Evolutionary conservation across 1,284 basidiomycete species (phyloP).

Genomic region (Athelia sp.): DNA sequence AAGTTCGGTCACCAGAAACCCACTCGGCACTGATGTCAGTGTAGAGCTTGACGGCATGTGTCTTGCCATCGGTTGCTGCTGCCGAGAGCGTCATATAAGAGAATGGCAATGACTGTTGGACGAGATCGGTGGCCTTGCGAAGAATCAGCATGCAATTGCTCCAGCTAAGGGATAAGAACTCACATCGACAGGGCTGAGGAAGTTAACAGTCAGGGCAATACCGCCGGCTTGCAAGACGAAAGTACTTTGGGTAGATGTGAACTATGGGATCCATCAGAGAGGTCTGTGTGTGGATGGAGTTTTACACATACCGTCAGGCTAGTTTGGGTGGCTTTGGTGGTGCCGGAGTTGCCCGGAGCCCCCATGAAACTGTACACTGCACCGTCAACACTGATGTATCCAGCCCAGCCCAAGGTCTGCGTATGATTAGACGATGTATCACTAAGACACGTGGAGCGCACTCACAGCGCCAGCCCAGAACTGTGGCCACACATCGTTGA

Average conservation of each 20-base stretch:
- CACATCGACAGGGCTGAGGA: conserved; percentile 65
- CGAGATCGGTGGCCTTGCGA: conserved; percentile 16
- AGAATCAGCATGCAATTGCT: not conserved
- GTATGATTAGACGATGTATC: not conserved
- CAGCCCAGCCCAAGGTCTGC: conserved; percentile 64
- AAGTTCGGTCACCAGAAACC: conserved; percentile 28
- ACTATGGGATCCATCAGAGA: conserved; percentile 28
- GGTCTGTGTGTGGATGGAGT: not conserved
- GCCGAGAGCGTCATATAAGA: conserved; percentile 35
- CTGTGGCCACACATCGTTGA: conserved; percentile 59
- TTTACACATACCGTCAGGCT: conserved; percentile 37
- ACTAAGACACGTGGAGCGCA: conserved; percentile 2
- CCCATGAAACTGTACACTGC: conserved; percentile 59
- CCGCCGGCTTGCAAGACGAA: conserved; percentile 58
- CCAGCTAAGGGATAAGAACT: conserved; percentile 3
- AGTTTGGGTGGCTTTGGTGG: conserved; percentile 50
- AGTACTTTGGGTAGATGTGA: conserved; percentile 58
- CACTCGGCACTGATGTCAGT: conserved; percentile 40
- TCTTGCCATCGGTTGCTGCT: conserved; percentile 28
- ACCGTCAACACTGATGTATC: conserved; percentile 58
- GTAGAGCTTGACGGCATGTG: conserved; percentile 35
- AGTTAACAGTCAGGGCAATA: conserved; percentile 58
- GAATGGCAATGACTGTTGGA: conserved; percentile 33
- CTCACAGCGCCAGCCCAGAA: conserved; percentile 63
- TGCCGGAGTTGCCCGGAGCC: conserved; percentile 36